These are phyloP conservation scores for Gamsiella multidivaricata DNA, from an alignment of 192 early-diverging fungal species.

Conservation along the genomic window DNA sequence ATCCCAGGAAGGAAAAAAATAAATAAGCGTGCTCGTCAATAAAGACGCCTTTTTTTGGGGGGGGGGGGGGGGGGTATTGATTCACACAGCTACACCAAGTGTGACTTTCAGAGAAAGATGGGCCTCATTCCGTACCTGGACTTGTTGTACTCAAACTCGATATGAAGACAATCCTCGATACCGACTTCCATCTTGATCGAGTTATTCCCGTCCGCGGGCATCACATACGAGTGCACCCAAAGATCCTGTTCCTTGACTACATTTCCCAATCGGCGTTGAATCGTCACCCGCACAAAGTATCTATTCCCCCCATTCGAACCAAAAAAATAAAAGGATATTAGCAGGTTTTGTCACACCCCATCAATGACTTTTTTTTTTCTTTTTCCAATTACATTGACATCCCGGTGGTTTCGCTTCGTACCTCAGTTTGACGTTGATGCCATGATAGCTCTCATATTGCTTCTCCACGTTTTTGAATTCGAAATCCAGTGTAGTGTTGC, in stretches of 20 bases:
- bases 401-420: too few species aligned
- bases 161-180: conserved; percentile 99
- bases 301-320: too few species aligned
- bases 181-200: conserved; percentile 99
- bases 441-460: conserved; percentile 97
- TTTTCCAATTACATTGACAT: too few species aligned
- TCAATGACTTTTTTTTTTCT: too few species aligned
- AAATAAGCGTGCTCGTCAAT: too few species aligned
- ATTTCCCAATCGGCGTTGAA: conserved; percentile 87
- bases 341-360: too few species aligned
- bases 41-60: too few species aligned
- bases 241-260: conserved; percentile 94
- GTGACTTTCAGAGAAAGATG: too few species aligned
- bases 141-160: conserved; percentile 99
- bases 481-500: conserved; percentile 87
- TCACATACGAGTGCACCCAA: conserved; percentile 97
- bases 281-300: conserved; percentile 95
- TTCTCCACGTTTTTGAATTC: conserved; percentile 99
- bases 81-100: neutral
- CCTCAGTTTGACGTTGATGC: conserved; percentile 97
- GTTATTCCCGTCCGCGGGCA: conserved; percentile 91
- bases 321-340: too few species aligned
- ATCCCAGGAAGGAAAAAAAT: too few species aligned
- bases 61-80: too few species aligned
- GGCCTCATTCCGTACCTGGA: too few species aligned